Evolutionary conservation across 2,329 filamentous ascomycete species (phyloP).

Genomic region (Diaporthe caulivora): DNA sequence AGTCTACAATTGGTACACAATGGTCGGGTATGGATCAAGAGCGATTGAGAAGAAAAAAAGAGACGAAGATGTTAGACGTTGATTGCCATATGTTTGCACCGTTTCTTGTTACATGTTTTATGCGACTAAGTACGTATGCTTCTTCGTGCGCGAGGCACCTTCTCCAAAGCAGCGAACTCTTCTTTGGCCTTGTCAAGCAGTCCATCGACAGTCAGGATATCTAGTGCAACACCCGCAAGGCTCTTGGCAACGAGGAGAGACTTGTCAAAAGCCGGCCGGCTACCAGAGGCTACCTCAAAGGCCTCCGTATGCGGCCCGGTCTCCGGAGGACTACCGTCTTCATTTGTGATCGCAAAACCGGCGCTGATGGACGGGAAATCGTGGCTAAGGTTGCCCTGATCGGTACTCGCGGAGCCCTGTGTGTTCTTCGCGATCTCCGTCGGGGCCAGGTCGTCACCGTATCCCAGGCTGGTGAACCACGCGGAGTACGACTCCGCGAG

Average conservation of each 20-base stretch:
- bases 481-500: slow-evolving; percentile 43
- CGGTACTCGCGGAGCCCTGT: slow-evolving; percentile 43
- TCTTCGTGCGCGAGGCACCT: neutral
- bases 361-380: slow-evolving; percentile 58
- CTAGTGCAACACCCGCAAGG: neutral
- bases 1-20: too few species aligned
- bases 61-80: neutral
- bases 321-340: slow-evolving; percentile 43
- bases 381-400: slow-evolving; percentile 59
- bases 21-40: too few species aligned
- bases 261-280: slow-evolving; percentile 2
- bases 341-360: slow-evolving; percentile 53
- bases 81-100: neutral
- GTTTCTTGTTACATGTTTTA: neutral
- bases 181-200: slow-evolving; percentile 7
- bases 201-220: slow-evolving; percentile 3
- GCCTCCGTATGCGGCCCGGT: neutral
- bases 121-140: neutral
- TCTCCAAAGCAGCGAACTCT: neutral
- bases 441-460: slow-evolving; percentile 45
- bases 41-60: too few species aligned
- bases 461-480: slow-evolving; percentile 42
- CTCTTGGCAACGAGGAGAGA: neutral
- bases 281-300: slow-evolving; percentile 3
- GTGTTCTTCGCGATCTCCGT: slow-evolving; percentile 40